Conservation (phyloP, 768 basidiomycete species). For the Russula foetens region DNA sequence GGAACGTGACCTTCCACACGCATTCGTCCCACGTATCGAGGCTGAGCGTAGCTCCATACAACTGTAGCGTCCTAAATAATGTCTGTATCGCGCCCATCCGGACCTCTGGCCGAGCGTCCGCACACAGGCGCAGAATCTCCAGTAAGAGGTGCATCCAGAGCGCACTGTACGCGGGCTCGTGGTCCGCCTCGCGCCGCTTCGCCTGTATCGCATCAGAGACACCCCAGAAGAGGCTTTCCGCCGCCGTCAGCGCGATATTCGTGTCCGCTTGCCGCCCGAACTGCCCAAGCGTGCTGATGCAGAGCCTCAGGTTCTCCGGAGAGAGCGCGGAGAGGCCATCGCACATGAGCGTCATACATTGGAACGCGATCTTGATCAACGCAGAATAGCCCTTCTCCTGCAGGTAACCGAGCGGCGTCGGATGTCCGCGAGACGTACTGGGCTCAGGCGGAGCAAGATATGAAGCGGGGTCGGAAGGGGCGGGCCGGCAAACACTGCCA, state of each 20-base stretch:
- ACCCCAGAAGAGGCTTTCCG: constrained; percentile 89
- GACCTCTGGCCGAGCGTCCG: constrained; percentile 79
- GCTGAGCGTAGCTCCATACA: constrained; percentile 84
- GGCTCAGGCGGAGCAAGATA: constrained; percentile 26
- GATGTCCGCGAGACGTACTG: not conserved
- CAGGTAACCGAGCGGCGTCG: constrained; percentile 44
- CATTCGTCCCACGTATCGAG: constrained; percentile 83
- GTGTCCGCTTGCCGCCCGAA: constrained; percentile 93
- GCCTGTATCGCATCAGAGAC: constrained; percentile 93
- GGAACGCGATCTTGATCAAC: constrained; percentile 89
- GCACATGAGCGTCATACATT: constrained; percentile 88
- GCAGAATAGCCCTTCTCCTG: constrained; percentile 63
- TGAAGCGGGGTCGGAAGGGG: constrained; percentile 29
- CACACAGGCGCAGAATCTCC: constrained; percentile 76
- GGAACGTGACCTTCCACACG: constrained; percentile 87
- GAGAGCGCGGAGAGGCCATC: constrained; percentile 83
- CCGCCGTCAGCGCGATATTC: constrained; percentile 91
- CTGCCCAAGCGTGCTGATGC: constrained; percentile 83
- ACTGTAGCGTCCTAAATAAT: constrained; percentile 85
- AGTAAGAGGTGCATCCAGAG: constrained; percentile 92
- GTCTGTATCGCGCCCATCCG: constrained; percentile 93
- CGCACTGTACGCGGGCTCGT: constrained; percentile 64
- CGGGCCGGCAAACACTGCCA: constrained; percentile 72
- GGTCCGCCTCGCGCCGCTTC: constrained; percentile 57
- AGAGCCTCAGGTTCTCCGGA: constrained; percentile 72